Percentiles rank a stretch among this genome's conserved stretches.
These are phyloP conservation scores for Suillus sp. DNA, from an alignment of 768 basidiomycete genomes.

Conservation along the genomic window DNA sequence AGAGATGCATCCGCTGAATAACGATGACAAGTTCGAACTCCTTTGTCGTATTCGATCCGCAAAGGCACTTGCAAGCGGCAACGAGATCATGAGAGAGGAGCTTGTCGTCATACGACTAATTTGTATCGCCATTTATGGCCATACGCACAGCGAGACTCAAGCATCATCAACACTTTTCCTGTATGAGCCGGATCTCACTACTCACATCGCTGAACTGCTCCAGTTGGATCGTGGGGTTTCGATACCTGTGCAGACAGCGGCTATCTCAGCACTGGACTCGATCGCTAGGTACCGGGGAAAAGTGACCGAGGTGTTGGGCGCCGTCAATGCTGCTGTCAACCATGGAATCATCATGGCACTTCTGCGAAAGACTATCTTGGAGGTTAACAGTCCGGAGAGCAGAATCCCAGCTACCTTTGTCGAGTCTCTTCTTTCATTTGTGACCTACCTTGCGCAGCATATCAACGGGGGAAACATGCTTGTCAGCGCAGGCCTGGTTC, in stretches of 20 bases:
- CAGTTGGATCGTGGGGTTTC: conserved; percentile 77
- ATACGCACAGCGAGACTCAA: conserved; percentile 79
- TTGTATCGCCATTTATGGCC: conserved; percentile 89
- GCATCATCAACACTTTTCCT: conserved; percentile 84
- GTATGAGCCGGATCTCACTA: conserved; percentile 91
- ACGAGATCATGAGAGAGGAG: conserved; percentile 70
- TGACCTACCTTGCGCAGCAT: conserved; percentile 85
- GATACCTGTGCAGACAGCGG: conserved; percentile 75
- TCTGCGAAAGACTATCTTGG: conserved; percentile 76
- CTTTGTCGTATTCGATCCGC: conserved; percentile 84
- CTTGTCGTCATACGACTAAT: conserved; percentile 80
- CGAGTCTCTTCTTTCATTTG: conserved; percentile 83
- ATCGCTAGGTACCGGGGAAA: conserved; percentile 82
- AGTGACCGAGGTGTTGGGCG: conserved; percentile 83
- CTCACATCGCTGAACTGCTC: conserved; percentile 86
- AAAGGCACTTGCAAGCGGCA: conserved; percentile 61
- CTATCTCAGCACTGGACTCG: conserved; percentile 89
- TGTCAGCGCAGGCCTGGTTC: conserved; percentile 90
- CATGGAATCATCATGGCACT: conserved; percentile 93
- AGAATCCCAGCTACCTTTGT: conserved; percentile 72
- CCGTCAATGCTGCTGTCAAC: conserved; percentile 93
- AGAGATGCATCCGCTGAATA: conserved; percentile 67
- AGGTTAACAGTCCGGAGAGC: conserved; percentile 68
- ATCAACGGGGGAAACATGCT: conserved; percentile 90
- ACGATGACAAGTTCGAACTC: conserved; percentile 85